A percentile compares a stretch with the other conserved stretches of the same genome.
phyloP scores from a whole-genome alignment of 768 basidiomycete species.

The Mycena capillaripes region DNA sequence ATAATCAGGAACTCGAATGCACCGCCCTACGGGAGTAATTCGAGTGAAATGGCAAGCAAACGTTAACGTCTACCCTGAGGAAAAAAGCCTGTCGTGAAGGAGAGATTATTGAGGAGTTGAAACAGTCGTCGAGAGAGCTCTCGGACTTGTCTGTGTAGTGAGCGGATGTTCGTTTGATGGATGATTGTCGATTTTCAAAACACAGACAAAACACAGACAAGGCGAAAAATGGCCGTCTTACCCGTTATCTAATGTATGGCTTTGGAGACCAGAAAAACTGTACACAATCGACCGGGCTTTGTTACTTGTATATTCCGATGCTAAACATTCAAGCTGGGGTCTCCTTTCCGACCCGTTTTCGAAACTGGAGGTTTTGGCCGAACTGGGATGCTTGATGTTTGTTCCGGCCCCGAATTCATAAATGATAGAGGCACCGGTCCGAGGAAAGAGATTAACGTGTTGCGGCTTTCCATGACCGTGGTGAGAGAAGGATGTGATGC shows the following conservation, averaged over 20 bases:
- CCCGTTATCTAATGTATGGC: too few species aligned
- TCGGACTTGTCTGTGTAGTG: too few species aligned
- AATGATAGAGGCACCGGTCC: slow-evolving; percentile 23
- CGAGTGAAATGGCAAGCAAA: neutral
- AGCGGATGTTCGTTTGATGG: neutral
- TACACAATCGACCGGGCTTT: too few species aligned
- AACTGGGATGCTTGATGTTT: too few species aligned
- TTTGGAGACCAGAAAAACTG: too few species aligned
- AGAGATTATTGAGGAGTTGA: neutral
- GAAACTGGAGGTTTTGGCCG: neutral
- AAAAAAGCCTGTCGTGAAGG: slow-evolving; percentile 17
- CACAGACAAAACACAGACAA: too few species aligned
- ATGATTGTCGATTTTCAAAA: neutral
- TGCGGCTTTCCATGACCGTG: slow-evolving; percentile 43
- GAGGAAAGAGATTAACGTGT: slow-evolving; percentile 9
- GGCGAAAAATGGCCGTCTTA: too few species aligned
- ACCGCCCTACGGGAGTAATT: too few species aligned
- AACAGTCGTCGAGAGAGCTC: neutral
- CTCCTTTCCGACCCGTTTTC: neutral
- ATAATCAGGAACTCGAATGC: neutral
- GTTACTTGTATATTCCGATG: too few species aligned
- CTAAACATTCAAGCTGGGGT: neutral
- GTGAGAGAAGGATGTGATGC: slow-evolving; percentile 35
- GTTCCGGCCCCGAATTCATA: neutral
- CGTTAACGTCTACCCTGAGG: neutral